phyloP scores from a whole-genome alignment of 768 basidiomycete species.

The Lactifluus echinatus region DNA sequence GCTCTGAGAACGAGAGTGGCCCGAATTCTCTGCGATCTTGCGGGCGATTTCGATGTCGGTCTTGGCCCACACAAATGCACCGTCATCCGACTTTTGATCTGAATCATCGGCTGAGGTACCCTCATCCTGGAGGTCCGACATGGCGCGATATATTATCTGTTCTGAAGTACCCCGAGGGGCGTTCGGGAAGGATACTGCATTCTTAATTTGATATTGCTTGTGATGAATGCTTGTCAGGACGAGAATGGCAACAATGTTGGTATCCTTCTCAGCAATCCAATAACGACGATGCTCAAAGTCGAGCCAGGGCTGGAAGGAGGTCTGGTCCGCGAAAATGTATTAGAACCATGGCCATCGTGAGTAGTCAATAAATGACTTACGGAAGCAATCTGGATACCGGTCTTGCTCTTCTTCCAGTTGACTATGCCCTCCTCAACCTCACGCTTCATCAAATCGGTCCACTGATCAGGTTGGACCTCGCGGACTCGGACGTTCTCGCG shows the following conservation, averaged over 20 bases:
- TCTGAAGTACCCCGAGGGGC: slow-evolving; percentile 50
- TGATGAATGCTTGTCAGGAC: slow-evolving; percentile 41
- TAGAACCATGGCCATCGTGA: neutral
- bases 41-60: neutral
- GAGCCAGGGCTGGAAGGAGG: slow-evolving; percentile 43
- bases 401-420: slow-evolving; percentile 46
- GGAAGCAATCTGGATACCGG: slow-evolving; percentile 45
- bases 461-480: slow-evolving; percentile 34
- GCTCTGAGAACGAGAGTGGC: slow-evolving; percentile 6
- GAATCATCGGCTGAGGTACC: neutral
- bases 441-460: slow-evolving; percentile 36
- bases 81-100: slow-evolving; percentile 1
- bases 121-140: slow-evolving; percentile 35
- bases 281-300: slow-evolving; percentile 49
- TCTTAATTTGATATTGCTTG: slow-evolving; percentile 46
- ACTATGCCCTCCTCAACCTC: slow-evolving; percentile 44
- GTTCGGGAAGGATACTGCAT: slow-evolving; percentile 43
- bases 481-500: slow-evolving; percentile 43
- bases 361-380: neutral
- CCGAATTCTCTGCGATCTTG: slow-evolving; percentile 1
- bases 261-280: slow-evolving; percentile 40
- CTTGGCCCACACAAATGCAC: neutral
- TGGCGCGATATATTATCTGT: slow-evolving; percentile 38
- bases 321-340: slow-evolving; percentile 23
- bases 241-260: slow-evolving; percentile 38